These are phyloP conservation scores for Pythium volutum DNA, from an alignment of 352 stramenopile genomes.

Conservation along the genomic window DNA sequence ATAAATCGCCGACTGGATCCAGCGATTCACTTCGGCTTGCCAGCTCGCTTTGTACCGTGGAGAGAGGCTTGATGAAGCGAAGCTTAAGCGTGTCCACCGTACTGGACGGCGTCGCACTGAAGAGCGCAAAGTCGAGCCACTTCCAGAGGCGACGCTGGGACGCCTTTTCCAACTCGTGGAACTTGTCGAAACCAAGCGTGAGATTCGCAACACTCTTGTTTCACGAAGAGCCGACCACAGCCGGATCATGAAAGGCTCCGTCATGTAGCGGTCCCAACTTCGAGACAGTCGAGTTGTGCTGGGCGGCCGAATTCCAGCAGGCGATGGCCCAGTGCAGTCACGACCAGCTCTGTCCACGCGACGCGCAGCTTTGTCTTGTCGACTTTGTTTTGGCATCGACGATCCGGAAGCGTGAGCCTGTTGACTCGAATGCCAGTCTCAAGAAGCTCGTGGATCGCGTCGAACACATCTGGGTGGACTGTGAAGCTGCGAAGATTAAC, in stretches of 20 bases:
- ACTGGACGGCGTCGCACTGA: not conserved
- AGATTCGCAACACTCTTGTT: not conserved
- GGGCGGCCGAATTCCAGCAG: not conserved
- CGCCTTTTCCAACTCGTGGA: not conserved
- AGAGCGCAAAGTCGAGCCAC: not conserved
- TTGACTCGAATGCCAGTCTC: slow-evolving; percentile 7
- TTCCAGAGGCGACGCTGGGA: not conserved
- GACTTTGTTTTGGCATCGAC: not conserved
- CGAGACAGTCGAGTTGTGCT: not conserved
- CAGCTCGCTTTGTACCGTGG: not conserved
- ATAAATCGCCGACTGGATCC: not conserved
- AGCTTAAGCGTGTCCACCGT: not conserved
- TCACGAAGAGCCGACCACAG: not conserved
- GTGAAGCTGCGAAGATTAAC: not conserved
- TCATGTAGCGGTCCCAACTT: not conserved
- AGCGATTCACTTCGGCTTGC: not conserved
- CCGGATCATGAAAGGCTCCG: not conserved
- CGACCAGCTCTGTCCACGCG: not conserved
- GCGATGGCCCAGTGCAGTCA: not conserved
- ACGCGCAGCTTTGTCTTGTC: not conserved
- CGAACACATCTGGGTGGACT: not conserved
- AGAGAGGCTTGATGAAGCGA: not conserved
- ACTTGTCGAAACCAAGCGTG: not conserved
- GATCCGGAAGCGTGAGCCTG: not conserved
- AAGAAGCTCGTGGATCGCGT: slow-evolving; percentile 4